Base-by-base conservation (phyloP, 495 filamentous ascomycete genomes). In the Xylaria intraflava region DNA sequence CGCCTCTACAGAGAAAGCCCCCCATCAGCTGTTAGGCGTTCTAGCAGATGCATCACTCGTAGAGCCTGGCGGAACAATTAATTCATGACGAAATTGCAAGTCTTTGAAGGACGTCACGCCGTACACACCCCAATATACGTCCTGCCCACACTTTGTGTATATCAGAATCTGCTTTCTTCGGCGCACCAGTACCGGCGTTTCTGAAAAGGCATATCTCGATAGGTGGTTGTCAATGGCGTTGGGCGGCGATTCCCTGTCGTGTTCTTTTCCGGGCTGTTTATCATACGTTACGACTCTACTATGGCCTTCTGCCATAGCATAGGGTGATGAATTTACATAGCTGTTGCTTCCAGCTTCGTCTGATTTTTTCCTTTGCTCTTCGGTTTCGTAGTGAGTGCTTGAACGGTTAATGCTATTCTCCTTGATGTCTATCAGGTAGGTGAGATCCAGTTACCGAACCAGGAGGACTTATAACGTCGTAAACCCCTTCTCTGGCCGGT, bases 171-270 rank as follows among this genome's bases (percentile, higher is more conserved):
- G 27, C 17, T 41, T 51, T 29, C 7, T 39, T 29, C 12, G 38
- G 26, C 47, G 14, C 22, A 40, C 42, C 23, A 46, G 29, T 23
- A 52, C 41, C 41, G 50, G 50, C 50, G 50, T 52, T 51, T 45
- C 23, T 27, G 49, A 52, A 31, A 42, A 7, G 35, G 49, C 49
- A 52, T 44, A 26, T 24, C 22, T 22, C 31, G 8, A 20, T 4
- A 19, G 31, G 35, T 38, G 12, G 16, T 27, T 53, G 31, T 30
- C 22, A 17, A 38, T 24, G 50, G 50, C 50, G 50, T 53, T 53
- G 50, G 50, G 50, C 41, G 31, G 29, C 35, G 30, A 46, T 46
- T 46, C 50, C 41, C 49, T n/a, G 30, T 53, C 20, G 41, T 36
- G 22, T 17, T 36, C n/a, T 17, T 53, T 52, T 29, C n/a, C n/a